phyloP scores from a whole-genome alignment of 306 rosid species.

The Rosa rugosa region DNA sequence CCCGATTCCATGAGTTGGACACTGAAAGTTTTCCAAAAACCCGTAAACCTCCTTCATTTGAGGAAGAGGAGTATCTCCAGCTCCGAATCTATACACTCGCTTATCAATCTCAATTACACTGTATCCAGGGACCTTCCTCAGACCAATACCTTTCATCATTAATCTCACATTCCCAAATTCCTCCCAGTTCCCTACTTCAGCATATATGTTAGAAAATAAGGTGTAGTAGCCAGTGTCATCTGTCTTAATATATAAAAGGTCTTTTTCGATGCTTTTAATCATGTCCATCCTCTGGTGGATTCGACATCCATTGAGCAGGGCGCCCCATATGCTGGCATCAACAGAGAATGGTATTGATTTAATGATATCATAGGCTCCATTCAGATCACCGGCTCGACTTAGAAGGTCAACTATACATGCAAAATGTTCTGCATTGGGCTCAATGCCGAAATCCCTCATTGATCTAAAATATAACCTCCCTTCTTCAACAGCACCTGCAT shows the following conservation, averaged over 20 bases:
- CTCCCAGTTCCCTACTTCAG: constrained; percentile 82
- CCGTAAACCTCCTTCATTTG: constrained; percentile 45
- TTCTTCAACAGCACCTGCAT: constrained; percentile 69
- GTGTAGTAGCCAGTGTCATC: constrained; percentile 87
- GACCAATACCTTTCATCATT: constrained; percentile 64
- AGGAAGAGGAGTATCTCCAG: constrained; percentile 59
- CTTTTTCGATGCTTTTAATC: constrained; percentile 46
- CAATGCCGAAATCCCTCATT: constrained; percentile 55
- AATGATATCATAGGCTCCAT: constrained; percentile 62
- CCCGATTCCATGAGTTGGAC: constrained; percentile 50
- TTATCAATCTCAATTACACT: constrained; percentile 73
- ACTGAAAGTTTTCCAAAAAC: constrained; percentile 45
- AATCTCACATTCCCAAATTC: constrained; percentile 76
- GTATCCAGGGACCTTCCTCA: constrained; percentile 82
- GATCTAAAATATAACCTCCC: constrained; percentile 61
- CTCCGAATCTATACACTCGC: constrained; percentile 66
- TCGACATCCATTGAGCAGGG: constrained; percentile 85
- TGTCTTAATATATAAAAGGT: constrained; percentile 47
- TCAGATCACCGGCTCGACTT: constrained; percentile 80
- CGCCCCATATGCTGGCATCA: constrained; percentile 82
- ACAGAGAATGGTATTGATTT: constrained; percentile 49
- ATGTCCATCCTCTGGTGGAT: constrained; percentile 72
- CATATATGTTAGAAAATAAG: constrained; percentile 78
- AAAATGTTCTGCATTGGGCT: constrained; percentile 66
- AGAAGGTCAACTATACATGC: constrained; percentile 77